These are phyloP conservation scores for Mycena alexandri DNA, from an alignment of 768 basidiomycete genomes.

Conservation along the genomic window DNA sequence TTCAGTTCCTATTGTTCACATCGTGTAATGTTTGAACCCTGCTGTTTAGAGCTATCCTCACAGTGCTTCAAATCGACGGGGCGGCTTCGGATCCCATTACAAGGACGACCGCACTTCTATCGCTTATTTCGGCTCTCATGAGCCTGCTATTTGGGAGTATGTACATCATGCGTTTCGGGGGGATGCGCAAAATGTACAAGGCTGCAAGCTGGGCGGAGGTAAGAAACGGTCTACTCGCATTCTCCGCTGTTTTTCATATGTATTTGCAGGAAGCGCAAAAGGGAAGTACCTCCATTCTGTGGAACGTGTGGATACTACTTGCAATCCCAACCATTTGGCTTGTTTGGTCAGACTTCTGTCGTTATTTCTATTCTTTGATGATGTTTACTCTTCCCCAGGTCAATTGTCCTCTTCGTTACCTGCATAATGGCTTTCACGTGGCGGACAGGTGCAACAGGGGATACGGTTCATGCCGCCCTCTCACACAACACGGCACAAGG, in stretches of 20 bases:
- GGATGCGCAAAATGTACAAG: conserved; percentile 72
- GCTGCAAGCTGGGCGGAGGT: conserved; percentile 74
- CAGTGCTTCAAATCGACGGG: conserved; percentile 37
- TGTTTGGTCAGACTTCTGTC: conserved; percentile 54
- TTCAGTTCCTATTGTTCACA: neutral
- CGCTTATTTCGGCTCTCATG: conserved; percentile 68
- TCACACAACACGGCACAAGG: conserved; percentile 48
- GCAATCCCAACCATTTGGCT: conserved; percentile 68
- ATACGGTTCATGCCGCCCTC: conserved; percentile 43
- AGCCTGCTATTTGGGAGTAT: conserved; percentile 71
- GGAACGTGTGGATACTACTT: conserved; percentile 71
- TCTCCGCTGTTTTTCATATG: neutral
- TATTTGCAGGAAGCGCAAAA: conserved; percentile 57
- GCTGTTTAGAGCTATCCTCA: conserved; percentile 30
- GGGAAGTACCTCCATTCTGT: conserved; percentile 15
- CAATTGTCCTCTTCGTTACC: conserved; percentile 60
- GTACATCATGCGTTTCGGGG: conserved; percentile 70
- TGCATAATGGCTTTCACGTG: conserved; percentile 65
- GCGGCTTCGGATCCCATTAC: conserved; percentile 65
- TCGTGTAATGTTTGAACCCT: neutral
- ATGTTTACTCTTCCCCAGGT: conserved; percentile 42
- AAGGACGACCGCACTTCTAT: conserved; percentile 65
- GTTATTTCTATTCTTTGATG: too few relatives aligned
- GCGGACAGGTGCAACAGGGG: conserved; percentile 55
- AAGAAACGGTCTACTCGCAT: neutral